Base-by-base conservation (phyloP, 1,139 yeast species). In the Magnusiomyces paraingens region DNA sequence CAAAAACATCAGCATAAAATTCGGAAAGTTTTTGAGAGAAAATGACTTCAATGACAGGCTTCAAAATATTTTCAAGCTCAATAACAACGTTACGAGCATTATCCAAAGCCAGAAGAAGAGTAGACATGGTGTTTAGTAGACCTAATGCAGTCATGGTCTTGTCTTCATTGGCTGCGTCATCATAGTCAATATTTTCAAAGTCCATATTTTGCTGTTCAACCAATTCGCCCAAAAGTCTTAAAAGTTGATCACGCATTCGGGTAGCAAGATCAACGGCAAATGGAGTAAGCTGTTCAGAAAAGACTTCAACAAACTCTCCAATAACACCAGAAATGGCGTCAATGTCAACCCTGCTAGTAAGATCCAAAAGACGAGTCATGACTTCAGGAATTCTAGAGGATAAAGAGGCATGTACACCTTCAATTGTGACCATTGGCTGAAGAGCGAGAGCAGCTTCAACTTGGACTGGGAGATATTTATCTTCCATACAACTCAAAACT, bases 221-320 rank as follows among this genome's bases (percentile, higher is more conserved):
- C 47, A 88, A 71, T 61, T 90, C 97, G 43, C 73, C 71, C 1
- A 89, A 83, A 43, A 90, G 70, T 63, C 87, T 79, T 77, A 89
- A 70, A 63, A 90, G 84, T 67, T 91, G 97, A 57, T 84, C 86
- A 32, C 85, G 83, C 62, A 93, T 73, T 64, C 86, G 90, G 43
- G 77, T 78, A 79, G 91, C 89, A 63, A 93, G 76, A 61, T 88
- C 94, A 46, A 86, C 83, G 8, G 98, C 96, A 70, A 91, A 93
- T 35, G 99, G 98, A 61, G 91, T 94, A 60, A 93, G 75, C 69
- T 91, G 95, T 61, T 84, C 88, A 2, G 95, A 79, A 68, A 86
- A 93, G 55, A 80, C 82, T 64, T 91, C 97, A 22, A 93, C 98
- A 67, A 95, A 85, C 63, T 91, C 97, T 72, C 93, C 98, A 86